Conservation (phyloP, 768 basidiomycete genomes). For the Sarcodon aspratus region DNA sequence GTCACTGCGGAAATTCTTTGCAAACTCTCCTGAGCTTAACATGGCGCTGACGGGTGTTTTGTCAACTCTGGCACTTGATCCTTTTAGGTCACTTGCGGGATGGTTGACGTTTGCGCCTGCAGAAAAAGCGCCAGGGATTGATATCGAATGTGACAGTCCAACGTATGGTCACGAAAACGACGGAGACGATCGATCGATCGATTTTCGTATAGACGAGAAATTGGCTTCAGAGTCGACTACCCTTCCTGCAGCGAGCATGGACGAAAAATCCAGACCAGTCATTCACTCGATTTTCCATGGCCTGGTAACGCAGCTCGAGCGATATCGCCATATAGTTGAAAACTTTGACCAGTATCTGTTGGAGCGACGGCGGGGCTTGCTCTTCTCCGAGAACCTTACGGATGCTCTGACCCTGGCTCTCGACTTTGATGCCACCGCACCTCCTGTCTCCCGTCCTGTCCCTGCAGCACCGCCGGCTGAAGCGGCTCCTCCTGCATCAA, state of each 20-base stretch:
- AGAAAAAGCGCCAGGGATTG: constrained; percentile 5
- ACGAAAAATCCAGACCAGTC: constrained; percentile 66
- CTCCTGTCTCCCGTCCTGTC: constrained; percentile 11
- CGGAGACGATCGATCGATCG: constrained; percentile 74
- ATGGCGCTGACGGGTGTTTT: constrained; percentile 79
- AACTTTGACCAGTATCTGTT: constrained; percentile 77
- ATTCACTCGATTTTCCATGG: constrained; percentile 74
- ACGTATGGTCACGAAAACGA: constrained; percentile 27
- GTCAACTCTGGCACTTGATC: constrained; percentile 73
- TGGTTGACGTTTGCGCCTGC: constrained; percentile 67
- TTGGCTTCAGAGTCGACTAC: constrained; percentile 43
- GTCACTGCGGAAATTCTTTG: constrained; percentile 68
- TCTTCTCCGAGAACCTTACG: constrained; percentile 86
- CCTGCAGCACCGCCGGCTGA: constrained; percentile 18
- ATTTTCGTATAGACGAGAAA: constrained; percentile 60
- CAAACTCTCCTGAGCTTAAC: constrained; percentile 78
- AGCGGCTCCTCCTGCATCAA: constrained; percentile 29
- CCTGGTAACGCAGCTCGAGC: constrained; percentile 71
- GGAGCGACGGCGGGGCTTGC: constrained; percentile 79
- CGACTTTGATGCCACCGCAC: constrained; percentile 32
- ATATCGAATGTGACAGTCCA: constrained; percentile 1
- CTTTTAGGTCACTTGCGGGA: constrained; percentile 75
- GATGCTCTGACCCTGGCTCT: constrained; percentile 75
- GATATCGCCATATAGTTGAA: constrained; percentile 63
- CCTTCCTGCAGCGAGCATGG: constrained; percentile 56